Base-by-base conservation (phyloP, 169 alveolate species). In the Plasmodium cynomolgi region DNA sequence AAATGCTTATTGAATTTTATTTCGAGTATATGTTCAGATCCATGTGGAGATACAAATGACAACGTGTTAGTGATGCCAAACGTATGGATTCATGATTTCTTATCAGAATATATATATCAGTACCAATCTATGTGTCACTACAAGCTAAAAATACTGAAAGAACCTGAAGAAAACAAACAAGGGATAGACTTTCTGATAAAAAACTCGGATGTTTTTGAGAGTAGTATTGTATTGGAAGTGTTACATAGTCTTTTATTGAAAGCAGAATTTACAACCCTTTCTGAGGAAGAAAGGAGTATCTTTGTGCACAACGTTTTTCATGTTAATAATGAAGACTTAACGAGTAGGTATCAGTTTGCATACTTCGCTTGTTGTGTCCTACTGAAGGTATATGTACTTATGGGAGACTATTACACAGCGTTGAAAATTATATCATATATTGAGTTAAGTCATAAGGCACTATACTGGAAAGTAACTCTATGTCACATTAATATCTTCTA, bases 21-120 rank as follows among this genome's bases (percentile, higher is more conserved):
- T 75, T 93, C 83, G 93, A 96, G 39, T 92, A 96, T 80, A 75
- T 95, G 95, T 86, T 92, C 81, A 29, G 92, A 93, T 79, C 47
- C 8, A 77, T 90, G 62, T 84, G 96, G 95, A 39, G 96, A 90
- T 26, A 29, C 92, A 33, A 73, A 81, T 37, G 96, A 93, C 74
- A 83, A 93, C 81, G 84, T 94, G 50, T 85, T 97, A 73, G 93
- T 95, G 39, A 94, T 97, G 86, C 98, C 98, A 23, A 93, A 96
- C 29, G 96, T 97, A 39, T 97, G 98, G 98, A 95, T 96, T 29
- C 96, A 98, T 97, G 98, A 97, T 20, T 96, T 97, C 81, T 90
- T 96, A 17, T 98, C 97, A 54, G 98, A 97, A 81, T 97, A 96
- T 62, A 96, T 97, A 50, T 97, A 97, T 74, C 98, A 97, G 84